Conservation (phyloP, 495 filamentous ascomycete species). For the Wilcoxina mikolae region DNA sequence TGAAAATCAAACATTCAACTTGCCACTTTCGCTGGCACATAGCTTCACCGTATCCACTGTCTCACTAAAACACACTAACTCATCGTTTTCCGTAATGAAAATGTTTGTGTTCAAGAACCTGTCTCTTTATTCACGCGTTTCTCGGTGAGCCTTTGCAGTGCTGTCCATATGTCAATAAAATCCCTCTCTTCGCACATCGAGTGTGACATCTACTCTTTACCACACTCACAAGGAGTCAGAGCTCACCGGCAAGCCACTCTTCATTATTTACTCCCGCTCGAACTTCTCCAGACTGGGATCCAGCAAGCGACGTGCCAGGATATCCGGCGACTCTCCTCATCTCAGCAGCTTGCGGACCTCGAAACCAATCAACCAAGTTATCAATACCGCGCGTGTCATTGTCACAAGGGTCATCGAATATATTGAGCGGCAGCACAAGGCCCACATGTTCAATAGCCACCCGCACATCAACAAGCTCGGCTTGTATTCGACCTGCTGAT, state of each 20-base stretch:
- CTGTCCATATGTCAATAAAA: background rate
- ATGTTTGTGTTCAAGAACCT: too few species aligned
- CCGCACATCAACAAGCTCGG: constrained; percentile 23
- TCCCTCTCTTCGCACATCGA: too few species aligned
- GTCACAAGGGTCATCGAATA: constrained; percentile 21
- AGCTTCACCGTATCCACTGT: too few species aligned
- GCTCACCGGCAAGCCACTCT: constrained; percentile 23
- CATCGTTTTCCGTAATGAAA: too few species aligned
- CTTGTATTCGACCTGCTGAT: constrained; percentile 14
- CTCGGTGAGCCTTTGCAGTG: constrained; percentile 21
- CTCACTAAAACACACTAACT: too few species aligned
- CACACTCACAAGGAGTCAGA: background rate
- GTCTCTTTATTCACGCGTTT: constrained; percentile 7
- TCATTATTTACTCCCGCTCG: constrained; percentile 18
- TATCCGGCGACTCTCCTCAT: constrained; percentile 25
- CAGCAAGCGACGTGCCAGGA: too few species aligned
- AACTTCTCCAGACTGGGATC: background rate
- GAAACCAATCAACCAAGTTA: constrained; percentile 26
- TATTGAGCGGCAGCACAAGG: constrained; percentile 19
- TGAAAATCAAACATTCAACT: too few species aligned
- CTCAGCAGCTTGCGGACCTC: constrained; percentile 21
- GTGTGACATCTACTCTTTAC: background rate
- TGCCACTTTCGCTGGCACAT: too few species aligned
- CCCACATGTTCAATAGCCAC: constrained; percentile 27
- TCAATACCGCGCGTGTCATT: constrained; percentile 27